phyloP scores from a whole-genome alignment of 768 basidiomycete genomes.

The Mycena rebaudengoi region DNA sequence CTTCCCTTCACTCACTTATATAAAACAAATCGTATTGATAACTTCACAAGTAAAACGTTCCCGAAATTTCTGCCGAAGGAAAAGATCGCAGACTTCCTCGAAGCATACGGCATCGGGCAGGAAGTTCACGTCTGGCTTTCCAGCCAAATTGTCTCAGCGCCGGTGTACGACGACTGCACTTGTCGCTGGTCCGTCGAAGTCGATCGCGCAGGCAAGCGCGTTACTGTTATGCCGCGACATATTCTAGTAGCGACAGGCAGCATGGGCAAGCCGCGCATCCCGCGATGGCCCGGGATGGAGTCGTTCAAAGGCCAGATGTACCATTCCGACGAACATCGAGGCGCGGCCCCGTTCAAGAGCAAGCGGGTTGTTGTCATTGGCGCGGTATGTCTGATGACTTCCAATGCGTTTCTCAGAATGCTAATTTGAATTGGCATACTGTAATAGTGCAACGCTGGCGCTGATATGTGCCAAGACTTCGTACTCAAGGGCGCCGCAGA shows the following conservation, averaged over 20 bases:
- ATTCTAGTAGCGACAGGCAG: slow-evolving; percentile 11
- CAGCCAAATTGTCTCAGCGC: slow-evolving; percentile 1
- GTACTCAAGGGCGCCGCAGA: slow-evolving; percentile 21
- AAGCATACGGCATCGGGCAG: slow-evolving; percentile 15
- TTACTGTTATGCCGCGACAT: slow-evolving; percentile 2
- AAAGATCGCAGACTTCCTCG: slow-evolving; percentile 21
- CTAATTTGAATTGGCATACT: no score
- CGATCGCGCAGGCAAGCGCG: background rate
- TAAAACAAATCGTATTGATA: background rate
- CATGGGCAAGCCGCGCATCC: slow-evolving; percentile 10
- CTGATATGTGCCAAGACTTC: no score
- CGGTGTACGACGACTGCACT: background rate
- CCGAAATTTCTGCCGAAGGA: slow-evolving; percentile 15
- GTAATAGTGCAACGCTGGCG: slow-evolving; percentile 21
- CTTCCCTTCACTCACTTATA: background rate
- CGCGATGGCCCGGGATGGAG: slow-evolving; percentile 15
- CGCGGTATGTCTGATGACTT: slow-evolving; percentile 14
- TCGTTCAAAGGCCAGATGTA: slow-evolving; percentile 11
- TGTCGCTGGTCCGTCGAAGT: slow-evolving; percentile 14
- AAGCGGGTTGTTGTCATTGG: slow-evolving; percentile 20
- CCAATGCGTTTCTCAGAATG: no score
- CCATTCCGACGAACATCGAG: slow-evolving; percentile 19
- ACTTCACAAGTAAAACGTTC: background rate
- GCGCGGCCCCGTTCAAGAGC: slow-evolving; percentile 17
- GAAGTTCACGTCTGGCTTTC: slow-evolving; percentile 17